Percentiles rank a stretch among this genome's conserved stretches.
Conservation (phyloP, 495 filamentous ascomycete genomes). For the Penicillium simplicissimum region DNA sequence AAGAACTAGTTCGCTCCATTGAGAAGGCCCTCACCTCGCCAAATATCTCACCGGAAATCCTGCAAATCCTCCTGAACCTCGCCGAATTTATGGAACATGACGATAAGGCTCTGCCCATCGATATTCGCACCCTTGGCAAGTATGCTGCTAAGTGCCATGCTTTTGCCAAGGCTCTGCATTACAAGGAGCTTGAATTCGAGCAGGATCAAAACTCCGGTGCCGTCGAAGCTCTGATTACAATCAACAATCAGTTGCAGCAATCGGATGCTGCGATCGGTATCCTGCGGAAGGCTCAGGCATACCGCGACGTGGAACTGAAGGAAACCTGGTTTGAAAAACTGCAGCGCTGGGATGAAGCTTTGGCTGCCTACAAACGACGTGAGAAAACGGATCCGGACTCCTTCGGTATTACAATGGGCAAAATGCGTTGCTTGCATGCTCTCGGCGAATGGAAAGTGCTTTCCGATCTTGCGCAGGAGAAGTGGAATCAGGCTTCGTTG, state of each 20-base stretch:
- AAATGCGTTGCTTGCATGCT: conserved; percentile 98
- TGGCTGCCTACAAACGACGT: conserved; percentile 83
- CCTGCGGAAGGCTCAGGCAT: conserved; percentile 87
- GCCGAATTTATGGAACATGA: conserved; percentile 99
- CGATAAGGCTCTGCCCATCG: conserved; percentile 95
- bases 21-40: conserved; percentile 91
- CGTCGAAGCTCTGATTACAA: conserved; percentile 94
- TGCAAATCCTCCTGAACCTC: conserved; percentile 92
- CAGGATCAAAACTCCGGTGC: conserved; percentile 95
- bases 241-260: conserved; percentile 98
- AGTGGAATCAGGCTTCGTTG: conserved; percentile 81
- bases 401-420: conserved; percentile 95
- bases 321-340: conserved; percentile 99
- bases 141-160: conserved; percentile 96
- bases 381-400: conserved; percentile 69
- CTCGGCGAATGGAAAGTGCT: conserved; percentile 96
- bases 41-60: conserved; percentile 90
- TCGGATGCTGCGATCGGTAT: conserved; percentile 98
- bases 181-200: conserved; percentile 97
- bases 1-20: conserved; percentile 92
- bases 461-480: conserved; percentile 83
- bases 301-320: conserved; percentile 89
- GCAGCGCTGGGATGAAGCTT: conserved; percentile 97
- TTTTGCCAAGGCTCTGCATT: conserved; percentile 96
- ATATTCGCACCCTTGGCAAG: conserved; percentile 87